phyloP scores from a whole-genome alignment of 1,139 yeast species.

The Yamadazyma diospyri region DNA sequence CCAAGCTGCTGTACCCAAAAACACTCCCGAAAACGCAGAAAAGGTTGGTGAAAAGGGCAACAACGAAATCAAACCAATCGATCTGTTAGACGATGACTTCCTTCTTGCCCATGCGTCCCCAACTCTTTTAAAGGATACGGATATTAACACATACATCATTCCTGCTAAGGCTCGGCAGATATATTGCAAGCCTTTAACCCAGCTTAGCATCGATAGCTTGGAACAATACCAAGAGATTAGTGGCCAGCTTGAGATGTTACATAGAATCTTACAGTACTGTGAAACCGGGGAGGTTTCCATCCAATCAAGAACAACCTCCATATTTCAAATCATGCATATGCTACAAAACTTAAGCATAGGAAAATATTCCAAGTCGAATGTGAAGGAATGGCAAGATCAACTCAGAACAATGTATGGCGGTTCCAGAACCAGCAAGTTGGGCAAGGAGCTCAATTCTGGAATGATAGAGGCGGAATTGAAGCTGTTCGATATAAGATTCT shows the following conservation, averaged over 20 bases:
- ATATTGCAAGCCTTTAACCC: slow-evolving; percentile 26
- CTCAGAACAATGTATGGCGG: background rate
- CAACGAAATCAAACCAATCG: slow-evolving; percentile 16
- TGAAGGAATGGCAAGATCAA: background rate
- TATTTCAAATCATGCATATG: slow-evolving; percentile 44
- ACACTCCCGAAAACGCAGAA: slow-evolving; percentile 13
- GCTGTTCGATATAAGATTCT: slow-evolving; percentile 18
- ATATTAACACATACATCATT: slow-evolving; percentile 36
- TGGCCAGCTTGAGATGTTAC: slow-evolving; percentile 49
- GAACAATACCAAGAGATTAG: slow-evolving; percentile 26
- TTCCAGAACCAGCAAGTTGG: slow-evolving; percentile 16
- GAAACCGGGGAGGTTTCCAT: slow-evolving; percentile 34
- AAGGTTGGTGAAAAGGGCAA: too few species aligned
- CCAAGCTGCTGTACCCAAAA: too few species aligned
- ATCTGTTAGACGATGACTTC: slow-evolving; percentile 25
- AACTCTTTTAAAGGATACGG: slow-evolving; percentile 32
- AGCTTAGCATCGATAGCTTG: slow-evolving; percentile 33
- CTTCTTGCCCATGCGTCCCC: slow-evolving; percentile 39
- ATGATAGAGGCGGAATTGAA: background rate
- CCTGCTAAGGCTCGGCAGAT: slow-evolving; percentile 33
- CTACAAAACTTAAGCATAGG: slow-evolving; percentile 14
- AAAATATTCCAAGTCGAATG: background rate
- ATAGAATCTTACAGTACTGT: slow-evolving; percentile 49
- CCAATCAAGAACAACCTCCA: slow-evolving; percentile 47
- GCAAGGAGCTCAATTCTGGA: background rate